These are phyloP conservation scores for Camelina laxa DNA, from an alignment of 345 rosid species.

Conservation along the genomic window DNA sequence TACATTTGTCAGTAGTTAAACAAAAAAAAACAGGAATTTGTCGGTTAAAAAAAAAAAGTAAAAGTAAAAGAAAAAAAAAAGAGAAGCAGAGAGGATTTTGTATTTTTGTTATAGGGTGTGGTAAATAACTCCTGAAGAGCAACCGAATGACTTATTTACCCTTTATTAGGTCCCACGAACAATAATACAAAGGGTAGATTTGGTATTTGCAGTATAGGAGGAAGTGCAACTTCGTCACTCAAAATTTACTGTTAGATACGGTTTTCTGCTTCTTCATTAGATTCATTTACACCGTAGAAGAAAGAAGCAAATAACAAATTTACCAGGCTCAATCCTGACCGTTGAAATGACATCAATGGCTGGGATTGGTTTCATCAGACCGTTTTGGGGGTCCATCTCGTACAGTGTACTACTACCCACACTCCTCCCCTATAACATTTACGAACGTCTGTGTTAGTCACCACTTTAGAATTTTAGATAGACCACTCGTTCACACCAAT, in stretches of 20 bases:
- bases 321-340: conserved; percentile 45
- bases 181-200: conserved; percentile 22
- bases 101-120: conserved; percentile 27
- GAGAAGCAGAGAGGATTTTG: neutral
- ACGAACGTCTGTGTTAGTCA: conserved; percentile 43
- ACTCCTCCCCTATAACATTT: conserved; percentile 19
- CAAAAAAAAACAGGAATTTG: conserved; percentile 26
- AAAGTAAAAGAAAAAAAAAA: neutral
- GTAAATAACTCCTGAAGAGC: conserved; percentile 21
- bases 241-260: conserved; percentile 48
- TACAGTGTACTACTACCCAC: conserved; percentile 41
- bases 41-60: conserved; percentile 12
- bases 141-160: conserved; percentile 9
- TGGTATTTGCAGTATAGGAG: conserved; percentile 13
- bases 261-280: conserved; percentile 19
- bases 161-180: conserved; percentile 19
- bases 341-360: conserved; percentile 47
- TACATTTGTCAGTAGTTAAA: conserved; percentile 15
- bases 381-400: conserved; percentile 33
- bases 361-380: conserved; percentile 16
- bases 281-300: conserved; percentile 29
- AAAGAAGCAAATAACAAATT: conserved; percentile 20
- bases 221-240: conserved; percentile 15
- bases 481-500: conserved; percentile 21
- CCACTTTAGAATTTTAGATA: conserved; percentile 16